Percentiles rank a stretch among this genome's conserved stretches.
These are phyloP conservation scores for Sabuloglossum arenarium DNA, from an alignment of 495 filamentous ascomycete genomes.

Conservation along the genomic window DNA sequence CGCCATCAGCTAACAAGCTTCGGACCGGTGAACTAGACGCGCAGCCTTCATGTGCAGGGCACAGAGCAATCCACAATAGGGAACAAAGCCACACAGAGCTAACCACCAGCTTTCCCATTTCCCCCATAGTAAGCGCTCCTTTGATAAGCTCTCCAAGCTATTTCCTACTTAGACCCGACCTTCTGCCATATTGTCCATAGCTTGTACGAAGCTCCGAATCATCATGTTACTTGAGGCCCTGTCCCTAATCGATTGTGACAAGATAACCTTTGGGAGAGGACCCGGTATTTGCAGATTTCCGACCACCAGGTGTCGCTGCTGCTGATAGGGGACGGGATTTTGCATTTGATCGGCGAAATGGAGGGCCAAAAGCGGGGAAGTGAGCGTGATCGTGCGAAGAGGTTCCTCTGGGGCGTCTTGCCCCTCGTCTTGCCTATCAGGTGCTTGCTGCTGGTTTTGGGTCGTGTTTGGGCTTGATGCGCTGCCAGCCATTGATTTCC, in stretches of 20 bases:
- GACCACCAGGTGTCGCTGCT: constrained; percentile 2
- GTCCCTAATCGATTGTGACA: background rate
- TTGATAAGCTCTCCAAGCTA: constrained; percentile 2
- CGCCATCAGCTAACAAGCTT: no score
- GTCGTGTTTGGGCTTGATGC: no score
- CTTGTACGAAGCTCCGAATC: constrained; percentile 4
- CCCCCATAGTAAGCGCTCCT: constrained; percentile 3
- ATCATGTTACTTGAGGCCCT: constrained; percentile 4
- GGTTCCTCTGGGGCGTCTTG: background rate
- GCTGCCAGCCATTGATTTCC: no score
- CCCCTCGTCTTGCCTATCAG: background rate
- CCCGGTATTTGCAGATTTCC: constrained; percentile 4
- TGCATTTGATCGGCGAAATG: background rate
- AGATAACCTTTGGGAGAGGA: constrained; percentile 1
- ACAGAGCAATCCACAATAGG: background rate
- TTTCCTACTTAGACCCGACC: constrained; percentile 3
- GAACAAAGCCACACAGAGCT: background rate
- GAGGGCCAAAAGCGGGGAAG: no score
- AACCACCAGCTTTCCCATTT: constrained; percentile 2
- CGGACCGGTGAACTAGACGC: constrained; percentile 1
- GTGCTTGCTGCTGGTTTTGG: no score
- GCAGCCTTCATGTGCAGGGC: background rate
- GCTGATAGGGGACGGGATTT: background rate
- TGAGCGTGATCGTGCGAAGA: background rate
- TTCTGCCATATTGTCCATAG: constrained; percentile 4